phyloP scores from a whole-genome alignment of 495 filamentous ascomycete species.

The Copromyces sp. region DNA sequence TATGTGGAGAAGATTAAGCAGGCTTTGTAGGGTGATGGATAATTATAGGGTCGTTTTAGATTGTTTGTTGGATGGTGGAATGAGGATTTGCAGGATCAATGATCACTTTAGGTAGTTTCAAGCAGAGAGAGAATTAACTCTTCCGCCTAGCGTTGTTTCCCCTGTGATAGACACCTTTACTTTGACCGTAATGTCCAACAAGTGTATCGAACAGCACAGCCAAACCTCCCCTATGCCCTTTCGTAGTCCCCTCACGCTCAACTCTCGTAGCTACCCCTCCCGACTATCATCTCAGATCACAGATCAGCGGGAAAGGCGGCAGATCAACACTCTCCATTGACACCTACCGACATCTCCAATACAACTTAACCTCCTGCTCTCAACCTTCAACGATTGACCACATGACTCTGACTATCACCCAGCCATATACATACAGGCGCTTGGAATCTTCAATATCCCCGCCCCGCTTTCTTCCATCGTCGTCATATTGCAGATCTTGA shows the following conservation, averaged over 20 bases:
- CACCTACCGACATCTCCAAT: background rate
- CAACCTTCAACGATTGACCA: background rate
- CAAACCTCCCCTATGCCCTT: background rate
- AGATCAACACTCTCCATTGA: background rate
- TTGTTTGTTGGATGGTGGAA: background rate
- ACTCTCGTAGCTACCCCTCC: background rate
- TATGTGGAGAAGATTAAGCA: conserved; percentile 7
- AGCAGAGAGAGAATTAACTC: background rate
- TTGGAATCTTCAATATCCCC: background rate
- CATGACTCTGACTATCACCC: background rate
- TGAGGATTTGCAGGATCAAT: background rate
- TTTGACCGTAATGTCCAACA: background rate
- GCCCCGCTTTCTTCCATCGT: background rate
- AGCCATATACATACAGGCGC: too few relatives aligned
- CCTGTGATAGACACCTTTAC: background rate
- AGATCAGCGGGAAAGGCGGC: background rate
- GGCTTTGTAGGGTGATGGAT: background rate
- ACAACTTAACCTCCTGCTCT: background rate
- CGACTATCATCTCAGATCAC: background rate
- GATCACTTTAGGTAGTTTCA: background rate
- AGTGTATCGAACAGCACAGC: background rate
- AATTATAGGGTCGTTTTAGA: background rate
- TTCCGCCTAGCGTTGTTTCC: background rate
- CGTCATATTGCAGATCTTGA: background rate
- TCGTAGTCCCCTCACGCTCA: background rate